These are phyloP conservation scores for Martiniozyma abietophila DNA, from an alignment of 805 yeast species.

Conservation along the genomic window DNA sequence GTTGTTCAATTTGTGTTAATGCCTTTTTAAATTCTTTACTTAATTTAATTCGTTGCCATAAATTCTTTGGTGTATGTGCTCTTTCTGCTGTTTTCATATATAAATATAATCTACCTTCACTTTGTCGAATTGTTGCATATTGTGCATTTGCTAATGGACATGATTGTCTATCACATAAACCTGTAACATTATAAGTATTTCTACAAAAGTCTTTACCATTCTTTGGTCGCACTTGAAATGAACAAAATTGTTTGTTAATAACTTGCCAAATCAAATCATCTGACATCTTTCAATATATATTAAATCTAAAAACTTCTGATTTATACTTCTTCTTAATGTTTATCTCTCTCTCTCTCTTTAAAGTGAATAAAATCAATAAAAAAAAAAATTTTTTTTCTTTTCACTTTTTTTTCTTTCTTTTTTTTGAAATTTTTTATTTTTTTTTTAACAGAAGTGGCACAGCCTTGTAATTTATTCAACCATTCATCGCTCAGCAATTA, in stretches of 20 bases:
- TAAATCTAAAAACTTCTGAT: too few species aligned
- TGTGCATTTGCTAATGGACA: constrained; percentile 95
- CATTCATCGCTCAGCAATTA: too few species aligned
- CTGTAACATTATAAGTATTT: constrained; percentile 92
- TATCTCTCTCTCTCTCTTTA: too few species aligned
- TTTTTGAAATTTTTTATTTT: too few species aligned
- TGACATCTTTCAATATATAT: too few species aligned
- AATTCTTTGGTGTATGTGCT: constrained; percentile 86
- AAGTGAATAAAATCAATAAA: too few species aligned
- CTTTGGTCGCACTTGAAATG: constrained; percentile 65
- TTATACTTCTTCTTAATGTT: too few species aligned
- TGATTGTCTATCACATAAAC: constrained; percentile 85
- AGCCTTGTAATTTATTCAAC: too few species aligned
- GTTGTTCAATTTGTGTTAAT: constrained; percentile 77
- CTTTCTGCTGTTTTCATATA: constrained; percentile 98
- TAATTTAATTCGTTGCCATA: constrained; percentile 92
- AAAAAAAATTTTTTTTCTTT: too few species aligned
- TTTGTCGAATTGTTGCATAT: constrained; percentile 77
- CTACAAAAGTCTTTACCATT: constrained; percentile 89
- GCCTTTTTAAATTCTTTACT: constrained; percentile 87
- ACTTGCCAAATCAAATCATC: constrained; percentile 89
- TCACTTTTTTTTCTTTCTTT: too few species aligned
- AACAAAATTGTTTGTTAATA: constrained; percentile 90
- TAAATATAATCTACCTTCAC: constrained; percentile 69
- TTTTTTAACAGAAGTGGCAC: too few species aligned